A percentile compares a stretch with the other conserved stretches of the same genome.
Conservation (phyloP, 768 basidiomycete species). For the Coprinopsis marcescibilis region DNA sequence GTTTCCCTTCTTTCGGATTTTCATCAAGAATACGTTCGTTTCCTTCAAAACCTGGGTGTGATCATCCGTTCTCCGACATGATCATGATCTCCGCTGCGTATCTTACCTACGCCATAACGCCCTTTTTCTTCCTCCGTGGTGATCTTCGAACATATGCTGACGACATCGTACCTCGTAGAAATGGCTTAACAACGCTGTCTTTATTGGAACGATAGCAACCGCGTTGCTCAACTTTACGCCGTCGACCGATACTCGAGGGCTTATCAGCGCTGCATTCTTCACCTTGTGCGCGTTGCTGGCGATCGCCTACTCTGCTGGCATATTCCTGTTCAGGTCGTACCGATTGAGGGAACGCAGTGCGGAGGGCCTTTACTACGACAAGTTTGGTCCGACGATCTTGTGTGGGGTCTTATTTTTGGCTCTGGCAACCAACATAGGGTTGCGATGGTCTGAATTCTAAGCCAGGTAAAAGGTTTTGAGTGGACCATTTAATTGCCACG, state of each 20-base stretch:
- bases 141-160: background rate
- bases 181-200: constrained; percentile 85
- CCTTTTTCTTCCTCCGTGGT: background rate
- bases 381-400: constrained; percentile 76
- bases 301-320: constrained; percentile 79
- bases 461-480: constrained; percentile 5
- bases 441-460: constrained; percentile 58
- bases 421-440: constrained; percentile 66
- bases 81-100: too few relatives aligned
- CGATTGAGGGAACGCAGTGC: constrained; percentile 66
- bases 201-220: constrained; percentile 86
- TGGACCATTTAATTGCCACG: too few relatives aligned
- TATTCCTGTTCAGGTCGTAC: constrained; percentile 73
- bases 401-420: constrained; percentile 66
- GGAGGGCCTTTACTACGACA: constrained; percentile 84
- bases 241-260: constrained; percentile 64
- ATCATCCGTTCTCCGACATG: too few relatives aligned
- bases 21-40: too few relatives aligned
- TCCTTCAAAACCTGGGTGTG: too few relatives aligned
- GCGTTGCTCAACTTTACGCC: constrained; percentile 83
- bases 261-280: constrained; percentile 86
- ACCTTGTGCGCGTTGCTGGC: constrained; percentile 84
- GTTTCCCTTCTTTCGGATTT: constrained; percentile 20
- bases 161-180: constrained; percentile 40
- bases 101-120: too few relatives aligned